Conservation (phyloP, 2,329 filamentous ascomycete species). For the Sporothrix schenckii region DNA sequence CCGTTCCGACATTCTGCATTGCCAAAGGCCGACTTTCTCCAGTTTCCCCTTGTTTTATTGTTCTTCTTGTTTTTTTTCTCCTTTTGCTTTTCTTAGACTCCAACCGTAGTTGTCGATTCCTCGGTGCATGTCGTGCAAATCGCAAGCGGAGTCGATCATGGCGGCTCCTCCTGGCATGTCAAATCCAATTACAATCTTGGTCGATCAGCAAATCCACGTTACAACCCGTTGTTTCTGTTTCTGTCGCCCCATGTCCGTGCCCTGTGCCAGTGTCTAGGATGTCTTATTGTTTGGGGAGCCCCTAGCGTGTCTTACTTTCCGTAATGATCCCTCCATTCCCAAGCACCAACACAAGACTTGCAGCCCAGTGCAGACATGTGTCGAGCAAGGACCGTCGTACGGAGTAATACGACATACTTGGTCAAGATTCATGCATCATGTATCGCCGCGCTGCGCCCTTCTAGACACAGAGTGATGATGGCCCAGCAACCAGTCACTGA, state of each 20-base stretch:
- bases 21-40: constrained; percentile 1
- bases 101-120: background rate
- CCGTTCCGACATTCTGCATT: background rate
- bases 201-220: constrained; percentile 25
- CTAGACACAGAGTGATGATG: background rate
- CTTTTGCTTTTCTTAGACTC: background rate
- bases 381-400: background rate
- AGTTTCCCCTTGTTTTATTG: background rate
- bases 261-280: constrained; percentile 20
- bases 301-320: constrained; percentile 7
- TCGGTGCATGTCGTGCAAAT: background rate
- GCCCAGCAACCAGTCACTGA: background rate
- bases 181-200: constrained; percentile 24
- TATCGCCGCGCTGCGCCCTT: too few species aligned
- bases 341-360: background rate
- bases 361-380: background rate
- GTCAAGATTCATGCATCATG: too few species aligned
- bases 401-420: background rate
- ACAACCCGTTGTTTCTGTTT: constrained; percentile 26
- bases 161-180: constrained; percentile 19
- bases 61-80: background rate
- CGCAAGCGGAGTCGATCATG: constrained; percentile 18
- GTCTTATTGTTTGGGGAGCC: constrained; percentile 11
- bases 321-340: background rate
- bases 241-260: constrained; percentile 23